Evolutionary conservation across 2,329 filamentous ascomycete genomes (phyloP).

Genomic region (Verticillium alfalfae): DNA sequence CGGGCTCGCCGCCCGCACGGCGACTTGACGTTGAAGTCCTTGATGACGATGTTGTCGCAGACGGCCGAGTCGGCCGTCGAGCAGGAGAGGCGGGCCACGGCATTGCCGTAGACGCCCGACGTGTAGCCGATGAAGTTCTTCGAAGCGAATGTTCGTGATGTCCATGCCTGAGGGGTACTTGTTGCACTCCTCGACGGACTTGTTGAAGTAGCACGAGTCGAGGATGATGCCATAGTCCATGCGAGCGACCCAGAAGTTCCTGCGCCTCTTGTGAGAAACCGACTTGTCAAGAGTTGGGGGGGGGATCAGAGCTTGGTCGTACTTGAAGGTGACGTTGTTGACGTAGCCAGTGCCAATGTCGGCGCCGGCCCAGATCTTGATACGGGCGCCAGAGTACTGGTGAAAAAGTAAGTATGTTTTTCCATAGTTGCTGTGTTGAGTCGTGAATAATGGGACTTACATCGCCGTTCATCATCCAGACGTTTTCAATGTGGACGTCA

Average conservation of each 20-base stretch:
- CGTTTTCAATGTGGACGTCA: constrained; percentile 53
- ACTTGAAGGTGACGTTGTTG: constrained; percentile 53
- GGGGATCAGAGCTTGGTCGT: not conserved
- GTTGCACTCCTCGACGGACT: constrained; percentile 40
- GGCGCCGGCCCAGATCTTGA: constrained; percentile 57
- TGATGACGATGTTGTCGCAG: constrained; percentile 49
- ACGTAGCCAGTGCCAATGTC: constrained; percentile 55
- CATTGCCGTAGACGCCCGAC: constrained; percentile 48
- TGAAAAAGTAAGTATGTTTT: not conserved
- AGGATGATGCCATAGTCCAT: constrained; percentile 53
- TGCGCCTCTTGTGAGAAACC: constrained; percentile 12
- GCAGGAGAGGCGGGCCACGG: constrained; percentile 50
- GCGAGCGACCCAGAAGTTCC: constrained; percentile 52
- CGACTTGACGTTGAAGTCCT: constrained; percentile 48
- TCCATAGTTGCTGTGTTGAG: too few relatives aligned
- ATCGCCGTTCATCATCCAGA: constrained; percentile 45
- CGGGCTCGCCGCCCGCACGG: constrained; percentile 35
- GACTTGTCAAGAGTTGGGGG: not conserved
- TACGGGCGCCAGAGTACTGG: constrained; percentile 42
- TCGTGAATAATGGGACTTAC: not conserved
- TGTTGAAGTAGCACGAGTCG: constrained; percentile 56
- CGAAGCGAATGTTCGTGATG: constrained; percentile 52
- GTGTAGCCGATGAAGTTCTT: constrained; percentile 54
- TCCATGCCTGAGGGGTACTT: constrained; percentile 51
- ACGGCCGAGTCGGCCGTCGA: constrained; percentile 46